These are phyloP conservation scores for Poterioochromonas sp. DNA, from an alignment of 352 stramenopile species.

Conservation along the genomic window DNA sequence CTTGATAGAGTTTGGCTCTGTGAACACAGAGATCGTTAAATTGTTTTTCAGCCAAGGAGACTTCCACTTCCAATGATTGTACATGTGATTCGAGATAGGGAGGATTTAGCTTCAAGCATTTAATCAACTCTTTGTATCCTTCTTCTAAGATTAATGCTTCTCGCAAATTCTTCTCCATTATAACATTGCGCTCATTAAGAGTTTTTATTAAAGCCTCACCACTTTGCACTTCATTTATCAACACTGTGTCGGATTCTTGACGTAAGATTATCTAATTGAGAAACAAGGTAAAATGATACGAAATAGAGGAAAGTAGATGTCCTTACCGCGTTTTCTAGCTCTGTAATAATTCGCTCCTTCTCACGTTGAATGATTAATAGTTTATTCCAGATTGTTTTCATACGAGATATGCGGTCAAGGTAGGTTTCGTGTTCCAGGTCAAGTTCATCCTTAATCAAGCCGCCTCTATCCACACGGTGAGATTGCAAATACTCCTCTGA, in stretches of 20 bases:
- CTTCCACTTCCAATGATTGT: conserved; percentile 10
- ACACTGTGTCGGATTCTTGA: not conserved
- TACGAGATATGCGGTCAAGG: not conserved
- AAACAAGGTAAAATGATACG: not conserved
- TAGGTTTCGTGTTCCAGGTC: not conserved
- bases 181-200: conserved; percentile 7
- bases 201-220: not conserved
- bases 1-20: not conserved
- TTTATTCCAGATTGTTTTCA: conserved; percentile 20
- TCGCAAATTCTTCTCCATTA: not conserved
- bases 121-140: not conserved
- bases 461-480: not conserved
- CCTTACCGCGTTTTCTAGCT: not conserved
- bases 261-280: conserved; percentile 16
- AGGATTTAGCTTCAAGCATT: not conserved
- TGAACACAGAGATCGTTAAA: not conserved
- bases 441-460: conserved; percentile 1
- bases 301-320: not conserved
- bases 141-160: not conserved
- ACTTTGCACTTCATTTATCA: conserved; percentile 1
- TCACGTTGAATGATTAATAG: not conserved
- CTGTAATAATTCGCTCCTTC: not conserved
- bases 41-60: not conserved
- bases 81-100: conserved; percentile 16
- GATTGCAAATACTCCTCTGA: conserved; percentile 1